phyloP scores from a whole-genome alignment of 2,329 filamentous ascomycete genomes.

The Trichoderma sp. region DNA sequence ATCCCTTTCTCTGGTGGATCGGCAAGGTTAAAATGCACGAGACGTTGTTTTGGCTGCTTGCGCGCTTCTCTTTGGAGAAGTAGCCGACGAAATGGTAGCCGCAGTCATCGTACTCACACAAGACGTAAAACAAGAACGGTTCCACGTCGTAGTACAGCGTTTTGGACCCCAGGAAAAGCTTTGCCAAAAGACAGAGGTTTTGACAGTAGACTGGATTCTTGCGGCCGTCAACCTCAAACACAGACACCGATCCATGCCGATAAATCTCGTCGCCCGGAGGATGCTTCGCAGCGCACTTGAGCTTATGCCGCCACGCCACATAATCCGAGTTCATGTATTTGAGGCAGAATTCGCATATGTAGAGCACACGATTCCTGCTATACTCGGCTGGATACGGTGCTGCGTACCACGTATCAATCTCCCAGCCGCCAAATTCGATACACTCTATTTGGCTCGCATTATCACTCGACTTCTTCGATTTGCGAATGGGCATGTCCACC shows the following conservation, averaged over 20 bases:
- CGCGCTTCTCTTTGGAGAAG: conserved; percentile 97
- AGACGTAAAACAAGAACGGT: conserved; percentile 94
- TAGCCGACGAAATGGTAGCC: conserved; percentile 99
- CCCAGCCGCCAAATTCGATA: conserved; percentile 95
- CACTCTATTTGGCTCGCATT: conserved; percentile 96
- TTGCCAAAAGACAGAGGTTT: conserved; percentile 91
- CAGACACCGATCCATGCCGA: conserved; percentile 81
- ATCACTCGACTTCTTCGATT: conserved; percentile 71
- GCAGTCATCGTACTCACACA: conserved; percentile 87
- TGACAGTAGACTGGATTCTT: conserved; percentile 99
- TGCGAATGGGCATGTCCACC: conserved; percentile 59
- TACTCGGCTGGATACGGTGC: conserved; percentile 98
- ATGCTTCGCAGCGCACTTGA: conserved; percentile 94
- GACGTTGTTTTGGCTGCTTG: conserved; percentile 93
- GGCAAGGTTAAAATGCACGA: conserved; percentile 95
- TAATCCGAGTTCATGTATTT: conserved; percentile 99
- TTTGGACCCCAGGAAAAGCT: conserved; percentile 97
- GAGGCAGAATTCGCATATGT: conserved; percentile 98
- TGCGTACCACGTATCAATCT: conserved; percentile 99
- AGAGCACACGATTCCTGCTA: conserved; percentile 92
- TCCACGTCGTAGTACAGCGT: conserved; percentile 98
- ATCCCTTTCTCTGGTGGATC: conserved; percentile 95
- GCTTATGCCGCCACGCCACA: conserved; percentile 95
- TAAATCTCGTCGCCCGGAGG: conserved; percentile 98
- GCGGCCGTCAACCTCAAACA: conserved; percentile 96